Base-by-base conservation (phyloP, 2,329 filamentous ascomycete genomes). In the Aspergillus fumigatiaffinis region DNA sequence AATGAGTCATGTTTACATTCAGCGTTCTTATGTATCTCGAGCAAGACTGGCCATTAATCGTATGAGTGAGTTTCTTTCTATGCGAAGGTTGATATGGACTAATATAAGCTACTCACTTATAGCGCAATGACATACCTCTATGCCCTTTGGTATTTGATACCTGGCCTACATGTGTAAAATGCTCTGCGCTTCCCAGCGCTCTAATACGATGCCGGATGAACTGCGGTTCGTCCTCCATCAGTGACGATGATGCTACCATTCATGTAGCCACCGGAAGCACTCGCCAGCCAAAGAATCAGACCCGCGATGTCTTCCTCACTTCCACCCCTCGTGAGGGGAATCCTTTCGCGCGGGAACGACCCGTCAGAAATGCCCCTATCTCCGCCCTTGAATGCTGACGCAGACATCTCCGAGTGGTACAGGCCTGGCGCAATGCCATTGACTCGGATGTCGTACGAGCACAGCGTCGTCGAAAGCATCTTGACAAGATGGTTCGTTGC, bases 291-390 rank as follows among this genome's bases (percentile, higher is more conserved):
- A 52, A 91, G 68, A 26, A 90, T 80, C 50, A 84, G 77, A 1
- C 87, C 86, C 1, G 81, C 84, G 77, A 90, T 84, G 65, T 89
- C 87, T 63, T 84, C 73, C 57, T 84, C 80, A 44, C 82, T 79
- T 1, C 87, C 87, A 59, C 82, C 78, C 49, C 87, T 77, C 44
- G 81, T 80, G n/a, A 85, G 73, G 0, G 87, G 87, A 47, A 87
- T 77, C 52, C 77, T 69, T 1, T 72, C 72, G 59, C 73, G 79
- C 14, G 76, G 60, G 35, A 77, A 73, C 1, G 72, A 71, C 1
- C 76, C 77, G 50, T 77, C 72, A 9, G 71, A 70, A 38, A 73
- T 61, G 25, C 69, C 73, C 26, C 69, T 68, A 4, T 74, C 69
- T 29, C 76, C 72, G 12, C 67, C 63, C 56, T 74, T 62, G 55